phyloP scores from a whole-genome alignment of 257 asterid species.

The Buddleja alternifolia region DNA sequence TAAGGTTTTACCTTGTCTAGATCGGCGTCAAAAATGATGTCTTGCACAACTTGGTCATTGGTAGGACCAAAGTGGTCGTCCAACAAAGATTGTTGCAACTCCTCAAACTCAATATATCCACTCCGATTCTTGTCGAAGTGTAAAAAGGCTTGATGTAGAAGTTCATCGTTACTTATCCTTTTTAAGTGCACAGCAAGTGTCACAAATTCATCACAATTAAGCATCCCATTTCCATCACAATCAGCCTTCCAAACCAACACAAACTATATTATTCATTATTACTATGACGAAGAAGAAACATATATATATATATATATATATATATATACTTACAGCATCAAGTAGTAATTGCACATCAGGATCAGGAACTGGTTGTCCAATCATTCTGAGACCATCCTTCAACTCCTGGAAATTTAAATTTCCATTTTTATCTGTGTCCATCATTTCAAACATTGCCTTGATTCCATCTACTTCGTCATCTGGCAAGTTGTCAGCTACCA shows the following conservation, averaged over 20 bases:
- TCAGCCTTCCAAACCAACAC: conserved; percentile 52
- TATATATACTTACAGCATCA: conserved; percentile 62
- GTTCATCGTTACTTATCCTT: conserved; percentile 64
- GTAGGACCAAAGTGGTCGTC: conserved; percentile 56
- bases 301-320: background rate
- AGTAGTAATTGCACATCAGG: conserved; percentile 67
- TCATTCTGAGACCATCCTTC: conserved; percentile 63
- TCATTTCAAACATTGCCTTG: conserved; percentile 63
- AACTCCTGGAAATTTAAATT: conserved; percentile 71
- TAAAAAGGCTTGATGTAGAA: conserved; percentile 56
- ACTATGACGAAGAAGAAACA: background rate
- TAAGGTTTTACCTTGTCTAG: conserved; percentile 70
- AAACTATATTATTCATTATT: background rate
- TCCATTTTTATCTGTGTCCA: conserved; percentile 88
- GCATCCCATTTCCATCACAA: conserved; percentile 68
- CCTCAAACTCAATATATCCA: conserved; percentile 85
- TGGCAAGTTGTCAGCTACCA: conserved; percentile 79
- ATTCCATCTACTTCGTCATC: conserved; percentile 65
- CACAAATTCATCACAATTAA: conserved; percentile 71
- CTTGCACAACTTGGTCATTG: conserved; percentile 64
- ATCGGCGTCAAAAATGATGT: conserved; percentile 79
- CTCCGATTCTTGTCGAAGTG: conserved; percentile 66
- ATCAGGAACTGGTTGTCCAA: conserved; percentile 66
- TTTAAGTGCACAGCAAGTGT: conserved; percentile 75
- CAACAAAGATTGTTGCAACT: conserved; percentile 55